Percentiles rank a stretch among this genome's conserved stretches.
These are phyloP conservation scores for Luffa aegyptiaca DNA, from an alignment of 306 rosid genomes.

Conservation along the genomic window DNA sequence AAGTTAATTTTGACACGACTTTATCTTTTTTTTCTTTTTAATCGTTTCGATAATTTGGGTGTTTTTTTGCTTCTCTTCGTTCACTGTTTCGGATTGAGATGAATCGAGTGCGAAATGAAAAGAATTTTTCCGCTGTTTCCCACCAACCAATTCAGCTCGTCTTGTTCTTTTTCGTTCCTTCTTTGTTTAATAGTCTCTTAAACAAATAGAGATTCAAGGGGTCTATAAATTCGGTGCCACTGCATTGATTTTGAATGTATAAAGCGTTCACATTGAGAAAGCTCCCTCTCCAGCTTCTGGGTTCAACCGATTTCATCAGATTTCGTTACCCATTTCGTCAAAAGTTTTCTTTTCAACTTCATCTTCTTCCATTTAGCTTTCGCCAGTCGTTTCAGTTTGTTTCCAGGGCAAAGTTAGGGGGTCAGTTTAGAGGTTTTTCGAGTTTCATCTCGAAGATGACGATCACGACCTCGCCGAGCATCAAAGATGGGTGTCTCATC, in stretches of 20 bases:
- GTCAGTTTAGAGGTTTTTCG: background rate
- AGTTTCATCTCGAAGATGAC: slow-evolving; percentile 27
- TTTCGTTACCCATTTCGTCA: background rate
- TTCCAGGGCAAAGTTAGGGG: background rate
- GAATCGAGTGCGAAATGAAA: no score
- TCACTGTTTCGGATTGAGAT: background rate
- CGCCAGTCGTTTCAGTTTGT: background rate
- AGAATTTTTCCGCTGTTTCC: background rate
- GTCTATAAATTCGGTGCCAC: background rate
- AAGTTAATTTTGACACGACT: background rate
- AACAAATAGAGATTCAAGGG: background rate
- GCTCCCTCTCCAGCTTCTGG: background rate
- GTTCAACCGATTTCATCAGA: background rate
- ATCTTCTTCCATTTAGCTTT: background rate
- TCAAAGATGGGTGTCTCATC: slow-evolving; percentile 32
- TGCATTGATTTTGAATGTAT: background rate
- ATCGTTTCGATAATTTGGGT: background rate
- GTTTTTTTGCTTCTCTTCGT: background rate
- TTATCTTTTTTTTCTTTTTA: background rate
- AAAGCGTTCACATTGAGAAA: background rate
- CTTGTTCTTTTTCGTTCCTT: background rate
- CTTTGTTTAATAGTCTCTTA: background rate
- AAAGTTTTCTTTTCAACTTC: background rate
- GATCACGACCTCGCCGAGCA: slow-evolving; percentile 28
- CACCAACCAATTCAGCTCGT: slow-evolving; percentile 7